A percentile compares a stretch with the other conserved stretches of the same genome.
Conservation (phyloP, 208 protist genomes). For the Wallacemonas sp. region DNA sequence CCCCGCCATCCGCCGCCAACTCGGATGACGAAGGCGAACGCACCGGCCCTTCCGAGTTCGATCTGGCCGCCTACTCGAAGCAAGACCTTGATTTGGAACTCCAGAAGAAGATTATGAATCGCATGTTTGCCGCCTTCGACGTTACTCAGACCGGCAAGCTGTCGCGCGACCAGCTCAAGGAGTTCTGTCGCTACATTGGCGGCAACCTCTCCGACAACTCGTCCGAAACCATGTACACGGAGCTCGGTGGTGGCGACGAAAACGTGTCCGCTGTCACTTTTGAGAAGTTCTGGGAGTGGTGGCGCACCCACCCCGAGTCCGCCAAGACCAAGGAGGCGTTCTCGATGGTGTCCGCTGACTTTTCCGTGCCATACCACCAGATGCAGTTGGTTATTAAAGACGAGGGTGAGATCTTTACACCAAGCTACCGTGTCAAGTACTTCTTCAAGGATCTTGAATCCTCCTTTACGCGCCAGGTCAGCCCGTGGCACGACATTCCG, state of each 20-base stretch:
- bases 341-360: constrained; percentile 85
- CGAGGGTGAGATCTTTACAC: constrained; percentile 86
- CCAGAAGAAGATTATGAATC: constrained; percentile 80
- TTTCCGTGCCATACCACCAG: constrained; percentile 88
- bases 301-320: constrained; percentile 52
- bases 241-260: constrained; percentile 50
- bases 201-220: constrained; percentile 41
- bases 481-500: constrained; percentile 93
- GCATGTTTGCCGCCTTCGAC: constrained; percentile 90
- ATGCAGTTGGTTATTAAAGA: constrained; percentile 87
- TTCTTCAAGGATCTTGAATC: constrained; percentile 90
- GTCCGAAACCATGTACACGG: constrained; percentile 55
- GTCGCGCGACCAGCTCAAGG: constrained; percentile 52
- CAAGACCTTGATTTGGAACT: constrained; percentile 68
- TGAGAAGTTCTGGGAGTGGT: constrained; percentile 88
- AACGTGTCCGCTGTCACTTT: constrained; percentile 65
- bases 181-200: constrained; percentile 82
- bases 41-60: constrained; percentile 49
- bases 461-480: constrained; percentile 68
- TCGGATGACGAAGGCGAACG: constrained; percentile 16
- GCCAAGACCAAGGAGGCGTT: constrained; percentile 62
- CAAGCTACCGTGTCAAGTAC: constrained; percentile 91
- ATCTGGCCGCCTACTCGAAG: constrained; percentile 83
- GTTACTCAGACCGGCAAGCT: constrained; percentile 80
- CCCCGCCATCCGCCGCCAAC: constrained; percentile 16